Evolutionary conservation across 768 basidiomycete genomes (phyloP), one percentile per base, ranked within the genome.

Genomic region (Gloeophyllum trabeum): DNA sequence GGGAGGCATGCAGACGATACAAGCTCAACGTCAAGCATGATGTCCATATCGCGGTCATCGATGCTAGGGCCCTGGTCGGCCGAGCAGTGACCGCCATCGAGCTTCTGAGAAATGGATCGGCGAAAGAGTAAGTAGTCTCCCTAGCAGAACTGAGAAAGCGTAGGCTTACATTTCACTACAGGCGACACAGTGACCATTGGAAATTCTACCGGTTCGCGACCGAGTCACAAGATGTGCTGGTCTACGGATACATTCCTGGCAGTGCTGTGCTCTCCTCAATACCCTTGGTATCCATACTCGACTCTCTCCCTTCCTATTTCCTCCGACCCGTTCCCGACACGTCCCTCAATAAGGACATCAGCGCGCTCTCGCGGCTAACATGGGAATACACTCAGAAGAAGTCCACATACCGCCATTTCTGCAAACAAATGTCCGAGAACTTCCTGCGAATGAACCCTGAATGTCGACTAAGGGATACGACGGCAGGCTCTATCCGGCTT

Each of bases 1-100:
- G 82, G 82, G 85, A 88, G 55, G 85, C 83, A 3, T 68, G 81
- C 18, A 66, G 81, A 43, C 75, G 85, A n/a, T 84, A 82, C 53
- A 75, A 79, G 50, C 61, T 67, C 26, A 77, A 76, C 28, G 61
- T 85, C 41, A 87, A 88, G 57, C 81, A 84, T 46, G 76, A 82
- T 43, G 62, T 88, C 22, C 72, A 87, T 56, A 84, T 88, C 47
- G 84, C 85, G 12, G 64, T 88, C 43, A 86, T 88, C 52, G 83
- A 87, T 62, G 75, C 81, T 2, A 62, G 61, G 37, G 70, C 75
- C 40, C 59, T 88, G 23, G 59, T 67, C 12, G 70, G 67, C 26
- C 66, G 71, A 47, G 74, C 78, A 22, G 68, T 75, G 6, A 85
- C 84, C 12, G 79, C 78, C 21, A 62, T 81, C 34, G 74, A 84